Percentiles rank a stretch among this genome's conserved stretches.
Evolutionary conservation across 768 basidiomycete species (phyloP).

Genomic region (Artomyces pyxidatus): DNA sequence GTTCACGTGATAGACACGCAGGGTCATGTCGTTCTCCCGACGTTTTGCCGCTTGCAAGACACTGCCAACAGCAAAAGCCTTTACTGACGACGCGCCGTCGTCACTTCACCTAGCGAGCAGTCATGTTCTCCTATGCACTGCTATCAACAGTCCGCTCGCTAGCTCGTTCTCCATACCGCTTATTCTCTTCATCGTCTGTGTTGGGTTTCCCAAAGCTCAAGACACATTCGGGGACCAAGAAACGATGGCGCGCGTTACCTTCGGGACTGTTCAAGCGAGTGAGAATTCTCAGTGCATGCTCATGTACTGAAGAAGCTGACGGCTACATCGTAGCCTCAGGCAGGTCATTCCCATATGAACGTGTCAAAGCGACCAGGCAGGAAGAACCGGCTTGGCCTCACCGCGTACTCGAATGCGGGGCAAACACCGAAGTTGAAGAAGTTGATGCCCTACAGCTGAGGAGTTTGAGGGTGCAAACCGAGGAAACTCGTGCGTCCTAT

Average conservation of each 20-base stretch:
- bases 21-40: no score
- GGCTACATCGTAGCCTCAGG: conserved; percentile 43
- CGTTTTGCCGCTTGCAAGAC: no score
- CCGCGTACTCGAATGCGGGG: conserved; percentile 54
- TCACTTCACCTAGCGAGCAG: no score
- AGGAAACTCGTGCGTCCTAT: no score
- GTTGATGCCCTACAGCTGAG: conserved; percentile 60
- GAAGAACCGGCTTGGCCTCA: conserved; percentile 59
- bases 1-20: no score
- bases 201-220: conserved; percentile 68
- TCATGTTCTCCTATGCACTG: conserved; percentile 23
- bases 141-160: conserved; percentile 6
- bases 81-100: no score
- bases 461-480: neutral
- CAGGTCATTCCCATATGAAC: conserved; percentile 70
- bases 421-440: conserved; percentile 67
- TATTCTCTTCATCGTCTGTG: conserved; percentile 53
- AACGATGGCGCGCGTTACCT: conserved; percentile 68
- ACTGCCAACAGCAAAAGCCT: no score
- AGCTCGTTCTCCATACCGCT: conserved; percentile 18
- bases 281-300: conserved; percentile 18
- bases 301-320: neutral
- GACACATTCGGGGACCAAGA: conserved; percentile 74
- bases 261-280: conserved; percentile 69
- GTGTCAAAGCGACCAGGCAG: conserved; percentile 54